phyloP scores from a whole-genome alignment of 805 yeast genomes.

The Zygoascus ofunaensis region DNA sequence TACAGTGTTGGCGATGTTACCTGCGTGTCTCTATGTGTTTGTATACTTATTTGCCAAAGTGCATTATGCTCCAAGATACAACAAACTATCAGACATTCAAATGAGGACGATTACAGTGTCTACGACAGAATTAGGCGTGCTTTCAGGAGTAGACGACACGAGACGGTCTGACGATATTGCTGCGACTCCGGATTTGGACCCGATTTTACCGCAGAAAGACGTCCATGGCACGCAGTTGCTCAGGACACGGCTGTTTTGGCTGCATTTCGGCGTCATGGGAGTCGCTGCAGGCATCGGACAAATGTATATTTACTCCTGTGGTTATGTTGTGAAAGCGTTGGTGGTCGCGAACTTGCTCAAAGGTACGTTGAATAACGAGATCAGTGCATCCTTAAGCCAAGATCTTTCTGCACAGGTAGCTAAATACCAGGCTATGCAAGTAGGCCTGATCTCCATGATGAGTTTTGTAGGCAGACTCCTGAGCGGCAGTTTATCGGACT shows the following conservation, averaged over 20 bases:
- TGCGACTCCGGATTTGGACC: background rate
- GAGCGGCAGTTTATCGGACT: conserved; percentile 58
- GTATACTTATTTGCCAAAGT: conserved; percentile 11
- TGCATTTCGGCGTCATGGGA: conserved; percentile 35
- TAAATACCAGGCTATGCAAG: conserved; percentile 59
- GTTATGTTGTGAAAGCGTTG: conserved; percentile 54
- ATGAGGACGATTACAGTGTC: background rate
- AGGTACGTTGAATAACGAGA: background rate
- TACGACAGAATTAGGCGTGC: background rate
- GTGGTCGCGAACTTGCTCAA: background rate
- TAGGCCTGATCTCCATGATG: conserved; percentile 57
- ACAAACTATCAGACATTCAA: background rate
- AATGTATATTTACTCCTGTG: conserved; percentile 66
- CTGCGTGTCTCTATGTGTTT: conserved; percentile 40
- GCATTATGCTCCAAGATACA: background rate
- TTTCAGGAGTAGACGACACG: background rate
- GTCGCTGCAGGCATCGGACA: conserved; percentile 60
- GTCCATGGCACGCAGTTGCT: conserved; percentile 15
- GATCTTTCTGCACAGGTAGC: conserved; percentile 15
- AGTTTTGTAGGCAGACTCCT: conserved; percentile 58
- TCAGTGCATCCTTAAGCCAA: background rate
- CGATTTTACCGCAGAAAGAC: conserved; percentile 3
- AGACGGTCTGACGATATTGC: background rate
- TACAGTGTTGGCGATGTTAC: conserved; percentile 34
- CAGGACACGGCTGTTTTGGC: conserved; percentile 15